Conservation (phyloP, 768 basidiomycete species). For the Solioccasus polychromus region DNA sequence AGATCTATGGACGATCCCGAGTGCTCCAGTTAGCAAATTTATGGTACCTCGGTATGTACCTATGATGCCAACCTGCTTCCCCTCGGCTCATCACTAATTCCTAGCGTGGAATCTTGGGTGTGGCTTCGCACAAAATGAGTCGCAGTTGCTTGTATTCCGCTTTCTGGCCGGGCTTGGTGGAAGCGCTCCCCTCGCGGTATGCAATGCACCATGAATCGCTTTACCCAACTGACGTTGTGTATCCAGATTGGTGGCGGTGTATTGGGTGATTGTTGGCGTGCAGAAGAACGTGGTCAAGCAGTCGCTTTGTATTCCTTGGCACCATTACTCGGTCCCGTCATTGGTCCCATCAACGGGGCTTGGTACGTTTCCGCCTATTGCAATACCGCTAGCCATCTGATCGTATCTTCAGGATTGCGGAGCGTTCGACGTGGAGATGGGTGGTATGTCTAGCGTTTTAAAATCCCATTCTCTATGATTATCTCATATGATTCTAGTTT, state of each 20-base stretch:
- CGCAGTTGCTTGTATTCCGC: constrained; percentile 63
- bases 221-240: neutral
- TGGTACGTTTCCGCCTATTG: constrained; percentile 36
- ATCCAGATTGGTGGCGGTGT: constrained; percentile 62
- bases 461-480: neutral
- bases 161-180: constrained; percentile 72
- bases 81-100: neutral
- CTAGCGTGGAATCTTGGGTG: constrained; percentile 62
- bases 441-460: constrained; percentile 41
- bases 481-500: constrained; percentile 38
- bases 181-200: constrained; percentile 58
- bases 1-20: constrained; percentile 64
- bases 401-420: constrained; percentile 42
- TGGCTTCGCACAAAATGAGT: constrained; percentile 58
- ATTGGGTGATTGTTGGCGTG: constrained; percentile 56
- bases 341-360: constrained; percentile 62
- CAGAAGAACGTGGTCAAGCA: constrained; percentile 63
- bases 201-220: neutral
- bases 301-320: constrained; percentile 64
- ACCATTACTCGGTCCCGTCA: constrained; percentile 61
- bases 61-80: neutral
- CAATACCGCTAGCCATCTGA: neutral
- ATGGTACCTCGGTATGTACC: constrained; percentile 54
- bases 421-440: constrained; percentile 69
- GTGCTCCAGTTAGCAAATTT: constrained; percentile 65